These are phyloP conservation scores for Amauroascus verrucosus DNA, from an alignment of 2,329 filamentous ascomycete genomes.

Conservation along the genomic window DNA sequence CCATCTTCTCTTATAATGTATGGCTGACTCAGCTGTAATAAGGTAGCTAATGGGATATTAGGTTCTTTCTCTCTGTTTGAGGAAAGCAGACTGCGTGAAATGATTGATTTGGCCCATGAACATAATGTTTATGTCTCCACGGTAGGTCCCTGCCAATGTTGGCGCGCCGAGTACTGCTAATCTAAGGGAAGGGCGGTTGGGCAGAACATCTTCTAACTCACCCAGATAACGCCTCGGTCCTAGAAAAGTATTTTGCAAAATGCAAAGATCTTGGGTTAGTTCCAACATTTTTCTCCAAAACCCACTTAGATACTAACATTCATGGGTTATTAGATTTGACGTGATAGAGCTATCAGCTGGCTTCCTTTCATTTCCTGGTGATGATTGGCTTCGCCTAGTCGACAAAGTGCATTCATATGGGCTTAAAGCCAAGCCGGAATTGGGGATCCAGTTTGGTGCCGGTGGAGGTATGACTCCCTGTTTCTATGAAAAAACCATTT, in stretches of 20 bases:
- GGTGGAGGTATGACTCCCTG: conserved; percentile 31
- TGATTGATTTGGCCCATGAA: conserved; percentile 42
- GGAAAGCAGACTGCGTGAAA: conserved; percentile 37
- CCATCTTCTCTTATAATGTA: too few relatives aligned
- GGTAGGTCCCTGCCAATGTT: conserved; percentile 20
- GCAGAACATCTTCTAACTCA: conserved; percentile 46
- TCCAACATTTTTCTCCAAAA: background rate
- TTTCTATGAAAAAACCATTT: background rate
- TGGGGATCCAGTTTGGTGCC: conserved; percentile 49
- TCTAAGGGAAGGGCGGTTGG: conserved; percentile 39
- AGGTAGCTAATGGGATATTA: conserved; percentile 8
- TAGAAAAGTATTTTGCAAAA: conserved; percentile 44
- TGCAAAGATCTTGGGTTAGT: conserved; percentile 43
- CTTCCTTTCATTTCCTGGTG: conserved; percentile 45
- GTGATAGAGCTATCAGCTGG: conserved; percentile 46
- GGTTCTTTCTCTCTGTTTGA: conserved; percentile 45
- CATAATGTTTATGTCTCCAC: conserved; percentile 46
- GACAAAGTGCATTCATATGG: conserved; percentile 40
- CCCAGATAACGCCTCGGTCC: conserved; percentile 34
- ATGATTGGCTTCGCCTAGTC: conserved; percentile 45
- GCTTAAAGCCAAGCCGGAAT: conserved; percentile 45
- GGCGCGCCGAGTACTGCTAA: background rate
- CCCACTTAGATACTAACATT: background rate
- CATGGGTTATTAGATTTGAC: conserved; percentile 35
- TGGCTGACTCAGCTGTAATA: background rate